Base-by-base conservation (phyloP, 352 stramenopile genomes). In the Globisporangium carolinianum region DNA sequence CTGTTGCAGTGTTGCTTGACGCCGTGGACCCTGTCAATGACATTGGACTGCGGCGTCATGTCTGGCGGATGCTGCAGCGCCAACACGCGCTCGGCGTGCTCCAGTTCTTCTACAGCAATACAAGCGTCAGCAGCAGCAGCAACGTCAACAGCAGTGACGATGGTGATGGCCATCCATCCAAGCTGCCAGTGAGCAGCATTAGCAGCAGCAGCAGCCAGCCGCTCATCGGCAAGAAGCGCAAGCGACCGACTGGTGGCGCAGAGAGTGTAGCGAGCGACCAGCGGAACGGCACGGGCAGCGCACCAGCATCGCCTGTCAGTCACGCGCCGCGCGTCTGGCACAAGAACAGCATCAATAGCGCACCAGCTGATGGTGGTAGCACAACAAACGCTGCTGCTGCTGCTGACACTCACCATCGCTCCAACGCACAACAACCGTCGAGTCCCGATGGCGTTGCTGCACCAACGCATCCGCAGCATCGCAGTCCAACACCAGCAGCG, bases 1-100 rank as follows among this genome's bases (percentile, higher is more conserved):
- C 71, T 2, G 41, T 91, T 0, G 45, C 57, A 7, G 55, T 53
- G 7, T 48, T 91, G 4, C 72, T 91, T 49, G 65, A 68, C 18
- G 63, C 55, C 12, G 57, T 84, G 8, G 76, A 88, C 8, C 69
- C 75, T 6, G 53, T 14, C 12, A 51, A 63, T 50, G 81, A 91
- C 63, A 41, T 18, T 35, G 46, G 47, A 6, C 53, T 91, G 67
- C 76, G 76, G 0, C 67, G 67, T 36, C 73, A 86, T 18, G 63
- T 84, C 41, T 91, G 81, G 81, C 65, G 60, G 8, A 56, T 81
- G 48, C 59, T 91, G 47, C 72, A 74, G 15, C 71, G 73, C n/a
- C 71, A 76, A 62, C 69, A 75, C 36, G 47, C 61, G 43, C 69
- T 55, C 42, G 68, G 67, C 50, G 60, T 79, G 32, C 67, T 90